Evolutionary conservation across 2,329 filamentous ascomycete species (phyloP), one percentile per base, ranked within the genome.

Genomic region (Aspergillus carbonarius): DNA sequence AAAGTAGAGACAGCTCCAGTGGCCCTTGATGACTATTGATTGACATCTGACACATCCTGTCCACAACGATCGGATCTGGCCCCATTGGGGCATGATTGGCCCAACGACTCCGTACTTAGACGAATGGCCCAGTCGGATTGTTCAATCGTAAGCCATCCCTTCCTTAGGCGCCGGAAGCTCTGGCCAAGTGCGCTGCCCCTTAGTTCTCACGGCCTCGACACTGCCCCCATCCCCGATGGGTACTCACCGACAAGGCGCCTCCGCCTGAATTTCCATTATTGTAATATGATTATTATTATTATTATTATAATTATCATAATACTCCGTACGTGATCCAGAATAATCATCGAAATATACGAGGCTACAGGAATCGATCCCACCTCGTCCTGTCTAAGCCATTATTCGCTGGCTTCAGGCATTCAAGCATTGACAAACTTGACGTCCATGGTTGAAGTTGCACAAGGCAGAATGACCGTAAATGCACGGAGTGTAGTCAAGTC

Each of bases 11-110:
- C 37, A 40, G 5, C 15, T 40, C 37, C 37, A 40, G 37, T 15
- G 5, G n/a, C 37, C 9, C n/a, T 40, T 40, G 10, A 9, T 42
- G 39, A 20, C 20, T 42, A 42, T 48, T 48, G 27, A 32, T 48
- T 48, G 44, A 48, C 25, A 48, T 48, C 44, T 48, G 44, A 48
- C 44, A 48, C 23, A 48, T 48, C 44, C 44, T 32, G 25, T 20
- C 44, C 44, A 25, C 44, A 32, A 17, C 44, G 27, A 48, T 30
- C 44, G 18, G 44, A 30, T 48, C 44, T 48, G 44, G n/a, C 25
- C 25, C 17, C n/a, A 30, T 18, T 27, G 44, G 44, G 44, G 44
- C 44, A 20, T 30, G 10, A 32, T 48, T 32, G 42, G 20, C 42
- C 23, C 9, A 32, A 9, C 30, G 30, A 32, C 30, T 32, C 30